Evolutionary conservation across 768 basidiomycete genomes (phyloP).

Genomic region (Suillus lakei): DNA sequence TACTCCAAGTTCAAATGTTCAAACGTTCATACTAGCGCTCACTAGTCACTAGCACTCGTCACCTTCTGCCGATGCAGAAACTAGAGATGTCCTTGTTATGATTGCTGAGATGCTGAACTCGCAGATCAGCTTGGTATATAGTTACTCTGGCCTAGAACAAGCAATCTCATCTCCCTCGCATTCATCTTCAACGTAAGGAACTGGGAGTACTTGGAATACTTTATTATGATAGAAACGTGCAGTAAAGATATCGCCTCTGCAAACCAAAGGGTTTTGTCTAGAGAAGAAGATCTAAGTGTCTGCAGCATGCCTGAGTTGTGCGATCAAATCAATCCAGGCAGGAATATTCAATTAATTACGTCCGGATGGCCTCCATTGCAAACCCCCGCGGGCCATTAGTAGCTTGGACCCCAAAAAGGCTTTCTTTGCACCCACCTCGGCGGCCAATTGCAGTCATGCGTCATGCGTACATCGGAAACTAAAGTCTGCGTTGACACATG

Average conservation of each 20-base stretch:
- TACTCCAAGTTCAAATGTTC: too few relatives aligned
- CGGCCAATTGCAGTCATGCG: too few relatives aligned
- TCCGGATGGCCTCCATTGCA: too few relatives aligned
- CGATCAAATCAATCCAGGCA: not conserved
- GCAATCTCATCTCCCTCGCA: not conserved
- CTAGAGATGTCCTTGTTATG: not conserved
- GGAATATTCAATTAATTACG: too few relatives aligned
- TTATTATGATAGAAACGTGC: not conserved
- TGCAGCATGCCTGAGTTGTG: not conserved
- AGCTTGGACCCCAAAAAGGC: too few relatives aligned
- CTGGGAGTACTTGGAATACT: not conserved
- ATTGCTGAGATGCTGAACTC: not conserved
- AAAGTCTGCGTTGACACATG: too few relatives aligned
- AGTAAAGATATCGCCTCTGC: not conserved
- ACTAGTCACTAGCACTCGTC: too few relatives aligned
- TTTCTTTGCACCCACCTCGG: too few relatives aligned
- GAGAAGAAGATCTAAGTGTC: not conserved
- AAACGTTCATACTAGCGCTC: too few relatives aligned
- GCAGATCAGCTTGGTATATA: not conserved
- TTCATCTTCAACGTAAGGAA: conserved; percentile 3
- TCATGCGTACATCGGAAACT: too few relatives aligned
- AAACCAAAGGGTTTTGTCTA: not conserved
- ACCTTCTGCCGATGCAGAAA: too few relatives aligned
- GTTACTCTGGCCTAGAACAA: not conserved
- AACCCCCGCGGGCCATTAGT: too few relatives aligned